Conservation (phyloP, 2,329 filamentous ascomycete species). For the Coccinonectria pachysandricola region DNA sequence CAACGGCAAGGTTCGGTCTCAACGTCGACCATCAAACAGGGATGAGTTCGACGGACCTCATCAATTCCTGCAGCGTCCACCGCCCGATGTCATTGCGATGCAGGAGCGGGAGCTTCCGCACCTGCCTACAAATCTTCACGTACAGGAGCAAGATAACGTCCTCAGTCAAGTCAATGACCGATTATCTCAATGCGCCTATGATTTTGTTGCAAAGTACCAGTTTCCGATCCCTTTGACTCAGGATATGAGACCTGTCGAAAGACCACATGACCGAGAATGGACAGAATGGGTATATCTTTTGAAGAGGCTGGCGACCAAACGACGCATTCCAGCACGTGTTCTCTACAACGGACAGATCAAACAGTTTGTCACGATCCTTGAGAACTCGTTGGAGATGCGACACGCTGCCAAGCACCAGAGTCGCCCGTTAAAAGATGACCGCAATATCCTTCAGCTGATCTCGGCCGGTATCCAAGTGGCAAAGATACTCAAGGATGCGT, state of each 20-base stretch:
- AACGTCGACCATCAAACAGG: conserved; percentile 66
- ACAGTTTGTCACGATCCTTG: conserved; percentile 77
- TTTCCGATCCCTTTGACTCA: conserved; percentile 78
- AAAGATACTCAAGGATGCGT: conserved; percentile 75
- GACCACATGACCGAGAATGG: conserved; percentile 73
- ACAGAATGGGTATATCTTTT: conserved; percentile 86
- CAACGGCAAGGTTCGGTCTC: conserved; percentile 40
- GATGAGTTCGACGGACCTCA: conserved; percentile 87
- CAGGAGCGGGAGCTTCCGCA: conserved; percentile 74
- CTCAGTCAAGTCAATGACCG: conserved; percentile 74
- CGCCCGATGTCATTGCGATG: conserved; percentile 59
- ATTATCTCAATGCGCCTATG: conserved; percentile 75
- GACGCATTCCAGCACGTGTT: conserved; percentile 72
- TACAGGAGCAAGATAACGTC: conserved; percentile 77
- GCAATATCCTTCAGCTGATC: conserved; percentile 79
- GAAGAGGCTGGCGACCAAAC: conserved; percentile 76
- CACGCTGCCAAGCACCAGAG: conserved; percentile 77
- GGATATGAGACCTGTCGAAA: conserved; percentile 68
- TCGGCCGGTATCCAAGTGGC: conserved; percentile 80
- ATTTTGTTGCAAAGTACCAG: conserved; percentile 85
- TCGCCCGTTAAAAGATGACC: conserved; percentile 75
- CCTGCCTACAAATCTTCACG: conserved; percentile 70
- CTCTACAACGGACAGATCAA: conserved; percentile 87
- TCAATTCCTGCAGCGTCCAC: conserved; percentile 66
- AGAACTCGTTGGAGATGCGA: conserved; percentile 82